These are phyloP conservation scores for Begonia masoniana DNA, from an alignment of 306 rosid genomes.

Conservation along the genomic window DNA sequence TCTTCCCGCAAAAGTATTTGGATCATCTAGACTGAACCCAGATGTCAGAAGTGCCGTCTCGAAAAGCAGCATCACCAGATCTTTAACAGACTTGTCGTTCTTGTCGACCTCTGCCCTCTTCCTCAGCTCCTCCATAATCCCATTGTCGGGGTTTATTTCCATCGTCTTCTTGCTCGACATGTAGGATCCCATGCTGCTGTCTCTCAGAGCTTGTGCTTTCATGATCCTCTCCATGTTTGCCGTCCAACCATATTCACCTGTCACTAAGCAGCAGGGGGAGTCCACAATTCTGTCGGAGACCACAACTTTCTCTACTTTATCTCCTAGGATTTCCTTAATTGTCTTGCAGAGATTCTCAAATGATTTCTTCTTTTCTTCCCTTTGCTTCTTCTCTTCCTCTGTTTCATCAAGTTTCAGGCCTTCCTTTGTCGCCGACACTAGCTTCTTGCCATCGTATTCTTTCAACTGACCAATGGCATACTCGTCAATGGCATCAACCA, in stretches of 20 bases:
- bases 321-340: constrained; percentile 19
- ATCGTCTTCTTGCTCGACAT: constrained; percentile 24
- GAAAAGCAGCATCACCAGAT: constrained; percentile 13
- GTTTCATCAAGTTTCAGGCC: constrained; percentile 17
- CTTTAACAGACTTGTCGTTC: constrained; percentile 16
- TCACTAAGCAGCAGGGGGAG: too few relatives aligned
- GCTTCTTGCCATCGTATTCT: constrained; percentile 27
- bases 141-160: constrained; percentile 21
- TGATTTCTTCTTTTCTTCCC: constrained; percentile 17
- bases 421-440: constrained; percentile 19
- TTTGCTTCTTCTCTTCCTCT: constrained; percentile 15
- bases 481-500: constrained; percentile 24
- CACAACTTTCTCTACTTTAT: constrained; percentile 22
- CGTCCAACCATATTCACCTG: constrained; percentile 10
- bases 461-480: constrained; percentile 16
- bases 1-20: too few relatives aligned
- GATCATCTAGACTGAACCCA: too few relatives aligned
- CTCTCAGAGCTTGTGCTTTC: constrained; percentile 22
- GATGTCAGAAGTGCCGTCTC: constrained; percentile 11
- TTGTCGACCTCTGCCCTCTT: constrained; percentile 11
- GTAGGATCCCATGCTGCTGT: constrained; percentile 16
- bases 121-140: constrained; percentile 16
- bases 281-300: constrained; percentile 16
- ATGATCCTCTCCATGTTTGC: constrained; percentile 28
- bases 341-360: constrained; percentile 19